A percentile compares a stretch with the other conserved stretches of the same genome.
phyloP scores from a whole-genome alignment of 139 green algal species.

The Closterium sp. region DNA sequence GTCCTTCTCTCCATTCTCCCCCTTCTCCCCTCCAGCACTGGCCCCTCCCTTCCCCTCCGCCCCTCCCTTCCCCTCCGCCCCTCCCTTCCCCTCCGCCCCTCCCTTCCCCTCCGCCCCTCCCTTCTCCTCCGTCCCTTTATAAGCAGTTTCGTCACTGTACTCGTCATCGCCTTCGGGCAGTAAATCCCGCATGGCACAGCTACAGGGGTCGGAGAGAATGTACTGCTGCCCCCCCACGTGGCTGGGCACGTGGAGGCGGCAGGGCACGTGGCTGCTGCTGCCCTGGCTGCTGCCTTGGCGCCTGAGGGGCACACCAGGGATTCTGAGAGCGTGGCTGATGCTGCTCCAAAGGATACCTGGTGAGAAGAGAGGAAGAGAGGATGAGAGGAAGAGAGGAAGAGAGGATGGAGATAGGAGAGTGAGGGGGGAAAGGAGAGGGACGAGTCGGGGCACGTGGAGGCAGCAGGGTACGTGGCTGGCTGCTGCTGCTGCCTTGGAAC shows the following conservation, averaged over 20 bases:
- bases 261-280: not conserved
- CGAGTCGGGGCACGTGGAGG: no score
- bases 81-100: no score
- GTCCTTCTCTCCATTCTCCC: no score
- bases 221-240: not conserved
- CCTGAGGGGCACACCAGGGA: not conserved
- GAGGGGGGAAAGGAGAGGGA: no score
- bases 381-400: no score
- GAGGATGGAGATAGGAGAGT: not conserved
- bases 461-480: not conserved
- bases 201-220: not conserved
- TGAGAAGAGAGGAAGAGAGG: not conserved
- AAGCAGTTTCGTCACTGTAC: not conserved
- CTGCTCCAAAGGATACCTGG: not conserved
- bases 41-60: no score
- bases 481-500: not conserved
- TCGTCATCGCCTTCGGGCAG: not conserved
- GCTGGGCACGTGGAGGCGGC: not conserved
- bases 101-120: no score
- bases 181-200: not conserved
- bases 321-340: not conserved
- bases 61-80: no score
- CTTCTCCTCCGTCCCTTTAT: not conserved
- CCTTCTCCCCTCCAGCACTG: not conserved
- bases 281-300: not conserved